Conservation (phyloP, 2,329 filamentous ascomycete species). For the Fusarium siculi region DNA sequence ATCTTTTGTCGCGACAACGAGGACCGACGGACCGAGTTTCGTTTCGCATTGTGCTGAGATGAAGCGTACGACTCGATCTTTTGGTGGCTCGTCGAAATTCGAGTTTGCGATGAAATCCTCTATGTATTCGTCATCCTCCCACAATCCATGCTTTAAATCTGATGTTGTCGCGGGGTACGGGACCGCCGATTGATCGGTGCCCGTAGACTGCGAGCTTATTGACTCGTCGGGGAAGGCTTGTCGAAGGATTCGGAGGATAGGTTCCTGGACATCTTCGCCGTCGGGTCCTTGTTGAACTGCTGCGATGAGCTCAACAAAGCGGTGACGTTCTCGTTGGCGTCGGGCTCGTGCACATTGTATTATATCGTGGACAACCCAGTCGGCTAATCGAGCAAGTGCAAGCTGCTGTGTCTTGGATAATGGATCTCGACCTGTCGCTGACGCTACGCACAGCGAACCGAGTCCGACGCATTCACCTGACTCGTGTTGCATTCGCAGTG, state of each 20-base stretch:
- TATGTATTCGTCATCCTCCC: conserved; percentile 56
- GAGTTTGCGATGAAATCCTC: conserved; percentile 51
- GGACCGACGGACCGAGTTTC: conserved; percentile 44
- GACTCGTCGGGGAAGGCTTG: conserved; percentile 49
- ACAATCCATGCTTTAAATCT: conserved; percentile 52
- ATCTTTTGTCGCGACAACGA: conserved; percentile 54
- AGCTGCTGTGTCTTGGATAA: conserved; percentile 46
- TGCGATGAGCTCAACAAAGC: conserved; percentile 51
- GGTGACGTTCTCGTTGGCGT: conserved; percentile 53
- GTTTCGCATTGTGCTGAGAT: conserved; percentile 51
- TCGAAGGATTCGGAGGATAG: conserved; percentile 45
- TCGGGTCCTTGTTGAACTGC: conserved; percentile 39
- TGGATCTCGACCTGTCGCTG: conserved; percentile 46
- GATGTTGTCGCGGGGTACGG: conserved; percentile 41
- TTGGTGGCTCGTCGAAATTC: conserved; percentile 48
- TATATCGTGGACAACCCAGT: conserved; percentile 54
- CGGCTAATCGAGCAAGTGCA: conserved; percentile 42
- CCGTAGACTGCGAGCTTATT: conserved; percentile 44
- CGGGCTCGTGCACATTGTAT: conserved; percentile 50
- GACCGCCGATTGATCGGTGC: conserved; percentile 40
- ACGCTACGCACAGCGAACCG: conserved; percentile 57
- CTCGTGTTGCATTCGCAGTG: conserved; percentile 53
- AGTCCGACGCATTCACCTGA: conserved; percentile 53
- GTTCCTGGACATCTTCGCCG: conserved; percentile 23
- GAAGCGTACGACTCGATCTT: conserved; percentile 49